Conservation (phyloP, 345 rosid genomes). For the Eucalyptus coolabah region DNA sequence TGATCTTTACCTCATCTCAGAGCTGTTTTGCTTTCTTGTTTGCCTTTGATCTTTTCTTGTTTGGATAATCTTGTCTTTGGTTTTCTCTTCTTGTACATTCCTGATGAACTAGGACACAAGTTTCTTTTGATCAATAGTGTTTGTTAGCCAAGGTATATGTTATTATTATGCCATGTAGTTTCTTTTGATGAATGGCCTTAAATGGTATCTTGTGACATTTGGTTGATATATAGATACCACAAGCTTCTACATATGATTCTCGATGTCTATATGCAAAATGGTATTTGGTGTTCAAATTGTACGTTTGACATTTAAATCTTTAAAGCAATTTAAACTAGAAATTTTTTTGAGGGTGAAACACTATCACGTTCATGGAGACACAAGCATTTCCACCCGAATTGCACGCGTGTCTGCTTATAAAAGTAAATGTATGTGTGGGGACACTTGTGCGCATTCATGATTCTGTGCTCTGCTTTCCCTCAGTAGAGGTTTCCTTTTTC, state of each 20-base stretch:
- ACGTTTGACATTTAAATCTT: not conserved
- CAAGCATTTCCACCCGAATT: not conserved
- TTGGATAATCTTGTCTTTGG: not conserved
- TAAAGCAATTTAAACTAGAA: not conserved
- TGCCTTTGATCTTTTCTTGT: not conserved
- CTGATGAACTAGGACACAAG: not conserved
- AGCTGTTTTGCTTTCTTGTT: not conserved
- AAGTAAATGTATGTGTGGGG: not conserved
- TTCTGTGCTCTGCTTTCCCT: not conserved
- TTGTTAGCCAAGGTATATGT: not conserved
- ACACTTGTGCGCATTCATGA: not conserved
- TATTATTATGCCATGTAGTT: not conserved
- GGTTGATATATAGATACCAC: not conserved
- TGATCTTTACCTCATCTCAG: not conserved
- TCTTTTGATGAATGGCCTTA: not conserved
- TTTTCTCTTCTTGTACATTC: not conserved
- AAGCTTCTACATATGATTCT: not conserved
- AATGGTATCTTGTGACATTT: not conserved
- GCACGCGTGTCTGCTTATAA: not conserved
- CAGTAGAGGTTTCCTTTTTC: not conserved
- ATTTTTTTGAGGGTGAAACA: not conserved
- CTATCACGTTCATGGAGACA: not conserved
- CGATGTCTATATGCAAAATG: not conserved
- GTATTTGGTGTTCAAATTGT: not conserved
- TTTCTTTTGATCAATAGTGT: not conserved